phyloP scores from a whole-genome alignment of 345 rosid species.

The Firmiana major region DNA sequence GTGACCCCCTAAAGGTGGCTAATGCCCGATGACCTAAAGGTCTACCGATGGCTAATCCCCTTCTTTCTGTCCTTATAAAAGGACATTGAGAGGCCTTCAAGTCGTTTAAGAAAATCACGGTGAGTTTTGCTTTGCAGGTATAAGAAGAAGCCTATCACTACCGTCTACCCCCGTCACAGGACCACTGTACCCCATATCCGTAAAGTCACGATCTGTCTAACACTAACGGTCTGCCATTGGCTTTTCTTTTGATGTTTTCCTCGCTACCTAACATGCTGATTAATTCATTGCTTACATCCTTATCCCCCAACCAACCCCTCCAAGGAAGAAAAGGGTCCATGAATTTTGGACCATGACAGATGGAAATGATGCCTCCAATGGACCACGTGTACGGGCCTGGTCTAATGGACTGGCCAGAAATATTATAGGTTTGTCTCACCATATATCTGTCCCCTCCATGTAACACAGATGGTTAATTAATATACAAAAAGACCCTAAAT shows the following conservation, averaged over 20 bases:
- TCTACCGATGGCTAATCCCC: neutral
- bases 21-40: neutral
- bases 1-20: neutral
- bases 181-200: conserved; percentile 25
- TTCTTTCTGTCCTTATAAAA: conserved; percentile 6
- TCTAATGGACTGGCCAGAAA: neutral
- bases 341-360: neutral
- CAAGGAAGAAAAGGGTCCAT: too few species aligned
- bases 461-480: neutral
- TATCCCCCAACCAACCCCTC: too few species aligned
- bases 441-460: neutral
- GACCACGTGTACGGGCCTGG: neutral
- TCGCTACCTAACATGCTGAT: neutral
- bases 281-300: neutral
- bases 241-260: conserved; percentile 31
- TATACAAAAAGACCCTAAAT: neutral
- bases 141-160: neutral
- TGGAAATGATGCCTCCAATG: neutral
- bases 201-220: conserved; percentile 3
- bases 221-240: conserved; percentile 11
- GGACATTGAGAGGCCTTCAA: conserved; percentile 18
- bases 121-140: neutral
- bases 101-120: neutral
- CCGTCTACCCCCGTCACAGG: neutral
- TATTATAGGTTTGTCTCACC: neutral